Evolutionary conservation across 257 asterid genomes (phyloP).

Genomic region (Catharanthus roseus): DNA sequence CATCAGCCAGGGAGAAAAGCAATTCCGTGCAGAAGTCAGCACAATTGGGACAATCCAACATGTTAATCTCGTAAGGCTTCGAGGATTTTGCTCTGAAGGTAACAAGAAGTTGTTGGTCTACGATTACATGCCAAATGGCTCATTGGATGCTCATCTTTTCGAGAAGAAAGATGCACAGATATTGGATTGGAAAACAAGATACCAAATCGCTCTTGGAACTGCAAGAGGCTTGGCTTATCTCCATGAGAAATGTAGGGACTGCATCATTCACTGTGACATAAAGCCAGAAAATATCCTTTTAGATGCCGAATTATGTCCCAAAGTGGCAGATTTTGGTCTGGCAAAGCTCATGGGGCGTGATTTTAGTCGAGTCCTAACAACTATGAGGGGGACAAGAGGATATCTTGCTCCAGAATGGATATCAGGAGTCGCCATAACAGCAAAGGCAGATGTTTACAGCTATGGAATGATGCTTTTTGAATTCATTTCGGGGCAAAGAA

Average conservation of each 20-base stretch:
- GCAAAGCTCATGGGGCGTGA: slow-evolving; percentile 56
- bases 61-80: slow-evolving; percentile 44
- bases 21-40: slow-evolving; percentile 52
- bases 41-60: slow-evolving; percentile 56
- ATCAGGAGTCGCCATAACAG: slow-evolving; percentile 41
- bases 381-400: slow-evolving; percentile 48
- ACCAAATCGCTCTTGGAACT: slow-evolving; percentile 44
- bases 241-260: slow-evolving; percentile 50
- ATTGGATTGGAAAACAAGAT: slow-evolving; percentile 41
- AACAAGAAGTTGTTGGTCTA: slow-evolving; percentile 36
- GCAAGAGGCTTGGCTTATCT: slow-evolving; percentile 57
- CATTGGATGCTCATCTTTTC: slow-evolving; percentile 42
- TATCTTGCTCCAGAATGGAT: slow-evolving; percentile 54
- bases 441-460: slow-evolving; percentile 48
- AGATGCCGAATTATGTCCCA: slow-evolving; percentile 40
- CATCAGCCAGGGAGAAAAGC: slow-evolving; percentile 54
- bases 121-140: slow-evolving; percentile 43
- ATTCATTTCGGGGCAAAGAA: slow-evolving; percentile 39
- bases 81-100: slow-evolving; percentile 49
- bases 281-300: slow-evolving; percentile 49
- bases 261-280: slow-evolving; percentile 50
- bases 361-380: slow-evolving; percentile 38
- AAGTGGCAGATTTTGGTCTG: slow-evolving; percentile 53
- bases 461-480: slow-evolving; percentile 54
- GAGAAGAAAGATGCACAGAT: slow-evolving; percentile 22